Conservation (phyloP, 2,329 filamentous ascomycete genomes). For the Cercospora janseana region DNA sequence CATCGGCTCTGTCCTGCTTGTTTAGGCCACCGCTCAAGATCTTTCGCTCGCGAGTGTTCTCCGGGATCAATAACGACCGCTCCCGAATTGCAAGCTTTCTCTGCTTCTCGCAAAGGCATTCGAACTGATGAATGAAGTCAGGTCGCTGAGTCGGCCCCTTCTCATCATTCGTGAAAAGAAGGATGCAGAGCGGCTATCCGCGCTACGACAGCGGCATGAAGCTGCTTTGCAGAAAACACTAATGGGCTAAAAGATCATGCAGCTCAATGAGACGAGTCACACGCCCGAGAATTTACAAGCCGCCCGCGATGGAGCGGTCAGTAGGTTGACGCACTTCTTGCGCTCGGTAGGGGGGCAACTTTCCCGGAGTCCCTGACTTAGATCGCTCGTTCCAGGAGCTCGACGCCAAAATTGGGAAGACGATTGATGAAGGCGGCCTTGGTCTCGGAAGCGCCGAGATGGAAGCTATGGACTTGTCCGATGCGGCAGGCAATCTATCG, state of each 20-base stretch:
- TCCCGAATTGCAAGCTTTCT: background rate
- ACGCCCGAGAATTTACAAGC: background rate
- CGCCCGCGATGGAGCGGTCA: background rate
- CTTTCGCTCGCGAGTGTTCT: background rate
- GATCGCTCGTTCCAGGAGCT: background rate
- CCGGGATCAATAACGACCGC: background rate
- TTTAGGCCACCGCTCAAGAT: background rate
- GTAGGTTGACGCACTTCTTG: background rate
- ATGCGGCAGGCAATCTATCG: background rate
- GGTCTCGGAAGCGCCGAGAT: background rate
- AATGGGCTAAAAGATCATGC: background rate
- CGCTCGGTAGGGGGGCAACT: background rate
- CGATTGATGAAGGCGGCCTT: background rate
- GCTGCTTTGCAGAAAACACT: background rate
- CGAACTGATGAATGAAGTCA: background rate
- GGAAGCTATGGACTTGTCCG: background rate
- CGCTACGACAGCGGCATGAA: background rate
- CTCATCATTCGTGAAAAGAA: background rate
- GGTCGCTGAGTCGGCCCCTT: background rate
- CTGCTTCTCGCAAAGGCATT: background rate
- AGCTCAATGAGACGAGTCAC: background rate
- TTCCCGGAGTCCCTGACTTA: background rate
- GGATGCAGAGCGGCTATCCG: background rate
- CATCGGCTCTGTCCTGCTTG: background rate
- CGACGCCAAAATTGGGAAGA: background rate